Conservation (phyloP, 768 basidiomycete species). For the Gloeophyllum trabeum region DNA sequence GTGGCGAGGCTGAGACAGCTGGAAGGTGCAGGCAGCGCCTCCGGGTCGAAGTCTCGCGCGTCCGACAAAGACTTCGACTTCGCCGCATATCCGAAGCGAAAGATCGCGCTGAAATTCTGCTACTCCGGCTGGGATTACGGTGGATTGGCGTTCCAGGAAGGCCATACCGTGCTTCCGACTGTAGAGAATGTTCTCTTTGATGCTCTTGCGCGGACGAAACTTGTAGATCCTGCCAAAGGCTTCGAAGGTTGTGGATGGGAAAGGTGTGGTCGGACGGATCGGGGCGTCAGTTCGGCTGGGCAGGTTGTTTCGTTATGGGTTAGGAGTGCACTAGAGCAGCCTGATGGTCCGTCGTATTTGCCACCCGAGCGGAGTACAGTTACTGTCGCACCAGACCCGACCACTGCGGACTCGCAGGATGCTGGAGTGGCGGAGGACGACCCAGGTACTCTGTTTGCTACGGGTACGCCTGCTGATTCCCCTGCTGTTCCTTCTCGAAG, state of each 20-base stretch:
- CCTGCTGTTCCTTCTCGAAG: slow-evolving; percentile 8
- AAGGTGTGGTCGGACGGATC: slow-evolving; percentile 88
- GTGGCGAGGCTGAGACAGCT: slow-evolving; percentile 51
- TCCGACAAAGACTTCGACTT: slow-evolving; percentile 46
- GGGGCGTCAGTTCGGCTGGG: slow-evolving; percentile 88
- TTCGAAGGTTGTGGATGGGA: slow-evolving; percentile 86
- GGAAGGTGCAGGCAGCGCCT: slow-evolving; percentile 23
- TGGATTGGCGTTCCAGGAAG: slow-evolving; percentile 76
- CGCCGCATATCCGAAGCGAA: slow-evolving; percentile 58
- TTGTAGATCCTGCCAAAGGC: slow-evolving; percentile 67
- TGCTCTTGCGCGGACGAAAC: slow-evolving; percentile 63
- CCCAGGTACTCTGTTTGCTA: slow-evolving; percentile 24
- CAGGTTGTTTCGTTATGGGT: slow-evolving; percentile 93
- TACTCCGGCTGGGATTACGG: slow-evolving; percentile 91
- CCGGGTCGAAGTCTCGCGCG: slow-evolving; percentile 7
- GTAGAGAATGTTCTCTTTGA: slow-evolving; percentile 83
- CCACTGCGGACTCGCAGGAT: slow-evolving; percentile 5
- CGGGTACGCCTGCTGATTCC: slow-evolving; percentile 13
- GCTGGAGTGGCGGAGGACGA: slow-evolving; percentile 21
- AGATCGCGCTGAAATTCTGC: slow-evolving; percentile 89
- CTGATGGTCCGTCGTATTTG: slow-evolving; percentile 1
- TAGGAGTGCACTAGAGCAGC: slow-evolving; percentile 44
- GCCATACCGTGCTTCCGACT: slow-evolving; percentile 67
- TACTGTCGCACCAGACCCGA: not conserved
- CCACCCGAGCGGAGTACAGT: slow-evolving; percentile 6